Evolutionary conservation across 2,329 filamentous ascomycete genomes (phyloP).

Genomic region (Apiospora kogelbergensis): DNA sequence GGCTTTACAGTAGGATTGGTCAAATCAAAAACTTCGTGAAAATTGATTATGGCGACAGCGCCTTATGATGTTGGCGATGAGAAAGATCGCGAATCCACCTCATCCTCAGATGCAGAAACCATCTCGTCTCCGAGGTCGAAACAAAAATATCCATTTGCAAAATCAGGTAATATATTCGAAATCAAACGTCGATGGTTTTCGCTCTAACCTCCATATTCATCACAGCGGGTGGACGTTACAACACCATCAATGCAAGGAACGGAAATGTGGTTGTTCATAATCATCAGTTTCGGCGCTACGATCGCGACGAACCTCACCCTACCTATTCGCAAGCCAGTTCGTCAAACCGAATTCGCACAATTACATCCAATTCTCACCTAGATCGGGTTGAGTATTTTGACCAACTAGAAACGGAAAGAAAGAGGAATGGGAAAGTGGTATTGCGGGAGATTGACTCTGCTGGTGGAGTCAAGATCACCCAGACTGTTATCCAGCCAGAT

Average conservation of each 20-base stretch:
- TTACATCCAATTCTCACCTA: too few species aligned
- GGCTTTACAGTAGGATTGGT: too few species aligned
- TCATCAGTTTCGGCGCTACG: not conserved
- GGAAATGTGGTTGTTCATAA: not conserved
- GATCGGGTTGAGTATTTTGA: too few species aligned
- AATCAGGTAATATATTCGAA: not conserved
- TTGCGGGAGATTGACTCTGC: too few species aligned
- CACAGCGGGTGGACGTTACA: not conserved
- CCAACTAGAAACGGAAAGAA: too few species aligned
- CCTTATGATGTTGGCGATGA: too few species aligned
- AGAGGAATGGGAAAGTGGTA: too few species aligned
- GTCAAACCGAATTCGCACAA: not conserved
- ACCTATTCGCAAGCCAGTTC: not conserved
- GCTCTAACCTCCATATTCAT: not conserved
- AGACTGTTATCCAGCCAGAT: too few species aligned
- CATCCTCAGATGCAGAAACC: too few species aligned
- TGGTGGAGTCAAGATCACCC: too few species aligned
- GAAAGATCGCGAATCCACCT: too few species aligned
- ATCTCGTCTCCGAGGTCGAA: not conserved
- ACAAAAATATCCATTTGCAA: not conserved
- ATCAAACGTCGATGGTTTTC: accelerated
- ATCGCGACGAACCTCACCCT: not conserved
- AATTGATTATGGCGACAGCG: not conserved
- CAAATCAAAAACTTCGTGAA: not conserved
- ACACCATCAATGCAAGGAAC: not conserved